phyloP scores from a whole-genome alignment of 345 rosid species.

The Eucalyptus guilfoylei region DNA sequence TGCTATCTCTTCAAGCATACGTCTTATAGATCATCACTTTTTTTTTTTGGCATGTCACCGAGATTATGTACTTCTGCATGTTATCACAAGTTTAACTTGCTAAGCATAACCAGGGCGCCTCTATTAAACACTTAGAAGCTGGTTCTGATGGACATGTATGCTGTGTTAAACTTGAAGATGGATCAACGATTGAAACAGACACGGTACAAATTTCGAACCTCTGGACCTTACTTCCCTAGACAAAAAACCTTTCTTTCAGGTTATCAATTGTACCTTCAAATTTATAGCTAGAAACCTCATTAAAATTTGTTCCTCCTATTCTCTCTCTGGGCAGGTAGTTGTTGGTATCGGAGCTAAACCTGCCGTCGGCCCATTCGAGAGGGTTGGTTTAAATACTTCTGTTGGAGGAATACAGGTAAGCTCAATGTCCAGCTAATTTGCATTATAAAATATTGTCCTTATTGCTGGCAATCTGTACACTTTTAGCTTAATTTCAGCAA shows the following conservation, averaged over 20 bases:
- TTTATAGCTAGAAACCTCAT: not conserved
- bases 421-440: not conserved
- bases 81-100: not conserved
- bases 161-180: conserved; percentile 76
- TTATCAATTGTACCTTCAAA: not conserved
- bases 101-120: conserved; percentile 41
- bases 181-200: conserved; percentile 78
- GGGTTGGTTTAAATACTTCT: conserved; percentile 38
- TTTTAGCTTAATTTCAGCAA: not conserved
- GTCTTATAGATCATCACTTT: not conserved
- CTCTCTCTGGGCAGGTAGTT: conserved; percentile 34
- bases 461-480: not conserved
- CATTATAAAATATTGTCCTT: not conserved
- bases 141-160: conserved; percentile 69
- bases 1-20: not conserved
- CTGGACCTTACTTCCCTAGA: not conserved
- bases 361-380: conserved; percentile 64
- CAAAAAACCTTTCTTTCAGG: not conserved
- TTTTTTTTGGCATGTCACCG: not conserved
- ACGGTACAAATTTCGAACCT: conserved; percentile 18
- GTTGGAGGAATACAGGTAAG: conserved; percentile 90
- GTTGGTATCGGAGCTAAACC: conserved; percentile 96
- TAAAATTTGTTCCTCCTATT: not conserved
- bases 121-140: conserved; percentile 67
- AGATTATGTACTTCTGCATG: not conserved